Base-by-base conservation (phyloP, 2,329 filamentous ascomycete species). In the Exutisphaerella laricina region DNA sequence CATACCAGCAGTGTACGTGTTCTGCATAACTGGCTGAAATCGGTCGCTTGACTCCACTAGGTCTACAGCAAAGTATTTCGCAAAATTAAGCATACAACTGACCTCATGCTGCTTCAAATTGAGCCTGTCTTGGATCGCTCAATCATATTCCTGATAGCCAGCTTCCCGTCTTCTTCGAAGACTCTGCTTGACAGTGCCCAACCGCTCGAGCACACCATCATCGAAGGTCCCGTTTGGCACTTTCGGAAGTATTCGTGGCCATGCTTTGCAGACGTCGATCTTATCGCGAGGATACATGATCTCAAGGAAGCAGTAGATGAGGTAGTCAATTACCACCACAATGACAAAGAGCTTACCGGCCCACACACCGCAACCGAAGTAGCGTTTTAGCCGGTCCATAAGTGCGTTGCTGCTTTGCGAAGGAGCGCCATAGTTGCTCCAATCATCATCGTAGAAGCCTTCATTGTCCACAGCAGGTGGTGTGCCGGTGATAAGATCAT, bases 281-380 rank as follows among this genome's bases (percentile, higher is more conserved):
- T 80, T 78, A 26, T 85, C 82, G 45, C 89, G 74, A 0, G 92
- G 92, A 49, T 85, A 89, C 70, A 80, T 85, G 66, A 94, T 79
- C 65, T 98, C 92, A 40, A 96, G 72, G 36, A 94, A 79, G 35
- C 96, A 73, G 57, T 88, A 95, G 39, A 98, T 76, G 36, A 98
- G 68, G 58, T 95, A 98, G 66, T 98, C 92, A 39, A 98, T 83
- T 44, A 97, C 81, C 8, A 89, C 89, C 52, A 90, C 96, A 1
- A 98, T 72, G 58, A 92, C 96, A 60, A 98, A 98, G 6, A 98
- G 72, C 67, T 98, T 98, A 25, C 92, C 92, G 0, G 92, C 92
- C 92, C 92, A 98, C 37, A 97, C 90, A 23, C 92, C 92, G 61
- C 94, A 98, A 6, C 92, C 92, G 60, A 96, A 98, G 66, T 98